Conservation (phyloP, 306 rosid species). For the Lathyrus oleraceus region DNA sequence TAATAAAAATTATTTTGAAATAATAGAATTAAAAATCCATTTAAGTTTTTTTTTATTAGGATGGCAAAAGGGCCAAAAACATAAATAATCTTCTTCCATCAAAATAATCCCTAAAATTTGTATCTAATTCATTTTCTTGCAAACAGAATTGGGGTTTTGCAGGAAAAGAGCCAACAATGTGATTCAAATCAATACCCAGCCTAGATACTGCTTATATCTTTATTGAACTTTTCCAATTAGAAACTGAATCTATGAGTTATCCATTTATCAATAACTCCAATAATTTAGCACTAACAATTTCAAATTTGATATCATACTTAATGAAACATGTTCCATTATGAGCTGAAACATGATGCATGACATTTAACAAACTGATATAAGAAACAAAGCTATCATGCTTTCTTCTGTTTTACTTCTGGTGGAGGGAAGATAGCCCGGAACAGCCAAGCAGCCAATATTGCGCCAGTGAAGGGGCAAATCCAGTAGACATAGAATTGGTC, state of each 20-base stretch:
- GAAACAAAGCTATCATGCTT: constrained; percentile 40
- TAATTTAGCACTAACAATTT: background rate
- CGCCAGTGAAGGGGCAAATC: constrained; percentile 76
- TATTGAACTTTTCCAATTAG: background rate
- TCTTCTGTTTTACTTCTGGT: constrained; percentile 50
- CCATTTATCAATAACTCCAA: background rate
- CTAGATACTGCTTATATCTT: background rate
- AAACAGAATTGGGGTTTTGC: background rate
- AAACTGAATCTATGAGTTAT: background rate
- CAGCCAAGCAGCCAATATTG: constrained; percentile 75
- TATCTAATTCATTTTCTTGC: background rate
- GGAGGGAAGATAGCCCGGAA: constrained; percentile 66
- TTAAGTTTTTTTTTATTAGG: no score
- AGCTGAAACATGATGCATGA: constrained; percentile 14
- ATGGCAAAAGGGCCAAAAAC: no score
- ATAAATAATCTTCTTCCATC: background rate
- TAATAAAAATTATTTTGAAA: no score
- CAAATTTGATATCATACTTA: background rate
- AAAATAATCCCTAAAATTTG: background rate
- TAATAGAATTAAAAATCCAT: no score
- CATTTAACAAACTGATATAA: background rate
- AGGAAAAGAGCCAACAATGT: background rate
- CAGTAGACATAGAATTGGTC: constrained; percentile 86
- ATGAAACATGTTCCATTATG: background rate
- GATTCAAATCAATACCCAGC: constrained; percentile 13